These are phyloP conservation scores for Moesziomyces sp. DNA, from an alignment of 1,284 basidiomycete species.

Conservation along the genomic window DNA sequence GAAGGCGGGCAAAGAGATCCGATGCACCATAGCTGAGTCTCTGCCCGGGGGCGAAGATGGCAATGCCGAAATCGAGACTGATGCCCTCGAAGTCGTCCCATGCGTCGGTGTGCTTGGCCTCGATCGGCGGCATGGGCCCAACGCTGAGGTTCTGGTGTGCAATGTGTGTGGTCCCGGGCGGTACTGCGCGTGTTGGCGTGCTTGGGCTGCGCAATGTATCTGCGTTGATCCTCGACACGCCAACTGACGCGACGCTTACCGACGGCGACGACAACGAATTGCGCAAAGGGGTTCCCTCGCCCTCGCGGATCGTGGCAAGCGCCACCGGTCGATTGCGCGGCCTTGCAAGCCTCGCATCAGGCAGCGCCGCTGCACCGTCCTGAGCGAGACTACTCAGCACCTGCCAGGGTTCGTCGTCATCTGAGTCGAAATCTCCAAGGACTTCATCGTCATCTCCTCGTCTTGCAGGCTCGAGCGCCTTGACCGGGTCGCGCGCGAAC, in stretches of 20 bases:
- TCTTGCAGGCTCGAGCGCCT: neutral
- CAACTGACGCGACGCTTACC: conserved; percentile 5
- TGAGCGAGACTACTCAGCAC: conserved; percentile 8
- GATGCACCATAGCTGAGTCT: conserved; percentile 1
- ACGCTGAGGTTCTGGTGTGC: neutral
- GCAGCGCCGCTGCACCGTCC: conserved; percentile 10
- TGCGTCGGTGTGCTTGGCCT: neutral
- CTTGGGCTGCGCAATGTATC: conserved; percentile 16
- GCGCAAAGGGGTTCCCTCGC: conserved; percentile 5
- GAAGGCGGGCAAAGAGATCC: conserved; percentile 16
- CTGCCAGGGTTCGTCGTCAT: conserved; percentile 28
- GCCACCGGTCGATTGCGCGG: conserved; percentile 2
- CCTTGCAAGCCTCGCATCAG: conserved; percentile 20
- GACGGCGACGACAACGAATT: conserved; percentile 8
- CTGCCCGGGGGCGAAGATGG: conserved; percentile 26
- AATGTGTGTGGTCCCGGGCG: neutral
- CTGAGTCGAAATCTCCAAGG: conserved; percentile 1
- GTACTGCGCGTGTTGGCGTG: conserved; percentile 7
- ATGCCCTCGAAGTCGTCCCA: conserved; percentile 53
- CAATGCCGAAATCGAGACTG: conserved; percentile 59
- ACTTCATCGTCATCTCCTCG: neutral
- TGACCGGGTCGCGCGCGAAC: conserved; percentile 31
- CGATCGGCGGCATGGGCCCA: neutral
- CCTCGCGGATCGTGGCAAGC: neutral
- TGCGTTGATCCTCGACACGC: conserved; percentile 1